These are phyloP conservation scores for Trichoderma breve DNA, from an alignment of 2,329 filamentous ascomycete species.

Conservation along the genomic window DNA sequence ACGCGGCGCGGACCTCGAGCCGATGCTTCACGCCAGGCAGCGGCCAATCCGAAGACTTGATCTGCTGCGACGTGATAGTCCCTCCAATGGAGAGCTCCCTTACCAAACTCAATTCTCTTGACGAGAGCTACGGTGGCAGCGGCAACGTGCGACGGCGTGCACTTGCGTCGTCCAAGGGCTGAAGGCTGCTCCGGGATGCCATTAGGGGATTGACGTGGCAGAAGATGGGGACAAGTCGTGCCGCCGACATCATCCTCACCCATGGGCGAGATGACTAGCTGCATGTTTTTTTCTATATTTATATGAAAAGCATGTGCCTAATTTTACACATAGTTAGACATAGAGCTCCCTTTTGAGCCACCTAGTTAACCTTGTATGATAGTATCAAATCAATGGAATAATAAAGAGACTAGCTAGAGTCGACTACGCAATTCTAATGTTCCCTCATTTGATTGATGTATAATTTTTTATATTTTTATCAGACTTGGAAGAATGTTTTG, in stretches of 20 bases:
- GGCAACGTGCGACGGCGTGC: neutral
- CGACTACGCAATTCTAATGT: neutral
- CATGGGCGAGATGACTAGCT: neutral
- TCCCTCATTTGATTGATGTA: neutral
- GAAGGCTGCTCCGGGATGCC: neutral
- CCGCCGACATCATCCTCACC: neutral
- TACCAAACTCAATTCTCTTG: neutral
- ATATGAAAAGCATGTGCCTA: neutral
- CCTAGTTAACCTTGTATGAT: neutral
- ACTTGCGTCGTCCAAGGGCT: neutral
- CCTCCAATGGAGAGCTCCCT: constrained; percentile 7
- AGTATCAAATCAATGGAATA: neutral
- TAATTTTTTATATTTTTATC: neutral
- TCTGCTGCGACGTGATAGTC: neutral
- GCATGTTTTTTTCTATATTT: neutral
- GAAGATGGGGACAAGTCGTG: neutral
- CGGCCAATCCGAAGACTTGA: constrained; percentile 17
- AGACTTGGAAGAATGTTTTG: neutral
- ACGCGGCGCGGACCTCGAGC: constrained; percentile 19
- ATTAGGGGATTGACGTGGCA: neutral
- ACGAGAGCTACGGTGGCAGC: neutral
- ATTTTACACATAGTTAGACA: constrained; percentile 11
- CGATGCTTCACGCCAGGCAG: constrained; percentile 22
- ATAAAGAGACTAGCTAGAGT: neutral
- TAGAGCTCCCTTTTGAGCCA: constrained; percentile 15